Base-by-base conservation (phyloP, 164 flowering plant species). In the Aristolochia californica region DNA sequence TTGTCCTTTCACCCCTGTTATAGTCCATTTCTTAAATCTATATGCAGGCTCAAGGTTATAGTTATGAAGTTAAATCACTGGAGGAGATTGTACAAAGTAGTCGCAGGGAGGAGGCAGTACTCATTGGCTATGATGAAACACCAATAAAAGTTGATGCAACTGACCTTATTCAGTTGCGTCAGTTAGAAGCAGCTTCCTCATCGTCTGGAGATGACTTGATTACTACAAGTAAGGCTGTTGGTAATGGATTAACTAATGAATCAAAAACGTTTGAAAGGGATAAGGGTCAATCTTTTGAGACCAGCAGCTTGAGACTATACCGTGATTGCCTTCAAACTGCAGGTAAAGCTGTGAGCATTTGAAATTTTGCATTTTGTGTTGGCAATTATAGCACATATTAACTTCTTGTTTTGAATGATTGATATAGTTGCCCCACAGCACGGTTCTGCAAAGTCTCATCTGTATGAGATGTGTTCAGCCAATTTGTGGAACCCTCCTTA, bases 111-210 rank as follows among this genome's bases (percentile, higher is more conserved):
- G 83, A 82, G 73, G 77, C 93, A 21, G 72, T 56, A 66, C 74
- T 91, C 55, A 77, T 91, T 60, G 98, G 98, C 54, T 88, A 67
- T 69, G 79, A 88, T 71, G 95, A 91, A 64, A 63, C 63, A 18
- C 82, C 85, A 0, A 20, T 70, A 9, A 45, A 58, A 57, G 43
- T 62, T n/a, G 45, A 44, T 48, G 44, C 55, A 58, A 15, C 60
- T 13, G 68, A 62, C 61, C 17, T 28, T 25, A 25, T 18, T 44
- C 62, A 21, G 43, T 8, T 58, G 55, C 74, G 65, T 15, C 56
- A 60, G 43, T 21, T 64, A 58, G 48, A 62, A 30, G 66, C 65
- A 18, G 13, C 10, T 21, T 20, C 44, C 20, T 48, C 26, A 3
- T 22, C 43, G 30, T 27, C 25, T 48, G 23, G n/a, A 5, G 23